A percentile compares a stretch with the other conserved stretches of the same genome.
Evolutionary conservation across 169 alveolate species (phyloP).

Genomic region (Plasmodium adleri): DNA sequence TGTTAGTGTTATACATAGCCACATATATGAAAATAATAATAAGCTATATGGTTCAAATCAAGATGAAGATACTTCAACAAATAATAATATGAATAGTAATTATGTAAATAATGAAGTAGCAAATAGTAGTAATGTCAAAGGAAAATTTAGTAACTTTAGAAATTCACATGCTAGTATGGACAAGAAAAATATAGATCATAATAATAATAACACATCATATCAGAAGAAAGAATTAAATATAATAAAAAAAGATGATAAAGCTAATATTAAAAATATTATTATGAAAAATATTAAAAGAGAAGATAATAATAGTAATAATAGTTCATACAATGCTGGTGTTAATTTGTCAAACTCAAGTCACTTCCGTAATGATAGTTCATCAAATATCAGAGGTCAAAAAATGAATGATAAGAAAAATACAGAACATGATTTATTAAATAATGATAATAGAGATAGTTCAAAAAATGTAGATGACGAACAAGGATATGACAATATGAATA

Average conservation of each 20-base stretch:
- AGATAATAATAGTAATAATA: constrained; percentile 7
- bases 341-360: constrained; percentile 7
- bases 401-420: constrained; percentile 10
- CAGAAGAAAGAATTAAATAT: constrained; percentile 31
- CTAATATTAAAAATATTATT: constrained; percentile 53
- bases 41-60: background rate
- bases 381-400: background rate
- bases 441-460: background rate
- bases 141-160: constrained; percentile 22
- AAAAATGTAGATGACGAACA: constrained; percentile 5
- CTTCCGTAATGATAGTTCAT: background rate
- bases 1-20: constrained; percentile 33
- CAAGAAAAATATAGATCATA: constrained; percentile 3
- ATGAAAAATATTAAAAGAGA: constrained; percentile 57
- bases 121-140: background rate
- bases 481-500: background rate
- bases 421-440: background rate
- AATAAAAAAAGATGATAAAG: constrained; percentile 46
- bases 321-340: background rate
- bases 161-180: constrained; percentile 25
- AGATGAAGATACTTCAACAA: background rate
- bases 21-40: constrained; percentile 22
- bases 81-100: constrained; percentile 12
- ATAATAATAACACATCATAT: background rate
- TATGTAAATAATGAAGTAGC: background rate